A percentile compares a stretch with the other conserved stretches of the same genome.
Conservation (phyloP, 2,329 filamentous ascomycete species). For the Cladosporium velox region DNA sequence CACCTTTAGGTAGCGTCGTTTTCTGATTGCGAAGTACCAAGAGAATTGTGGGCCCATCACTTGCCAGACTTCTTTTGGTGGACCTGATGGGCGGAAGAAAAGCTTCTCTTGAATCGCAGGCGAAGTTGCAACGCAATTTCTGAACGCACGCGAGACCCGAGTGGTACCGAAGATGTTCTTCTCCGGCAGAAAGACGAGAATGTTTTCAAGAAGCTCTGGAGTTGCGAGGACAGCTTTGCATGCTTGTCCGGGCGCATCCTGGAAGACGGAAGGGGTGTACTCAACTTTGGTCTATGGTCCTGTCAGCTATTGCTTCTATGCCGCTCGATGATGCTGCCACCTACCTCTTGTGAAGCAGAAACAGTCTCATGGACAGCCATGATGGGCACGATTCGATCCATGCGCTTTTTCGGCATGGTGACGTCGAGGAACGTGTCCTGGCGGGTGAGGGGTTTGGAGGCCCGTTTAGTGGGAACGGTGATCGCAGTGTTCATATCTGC, state of each 20-base stretch:
- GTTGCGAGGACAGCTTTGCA: conserved; percentile 18
- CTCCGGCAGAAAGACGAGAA: conserved; percentile 9
- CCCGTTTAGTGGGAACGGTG: not conserved
- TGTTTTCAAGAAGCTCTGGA: conserved; percentile 16
- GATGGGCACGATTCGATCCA: not conserved
- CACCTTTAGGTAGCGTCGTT: not conserved
- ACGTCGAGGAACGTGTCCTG: not conserved
- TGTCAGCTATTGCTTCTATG: not conserved
- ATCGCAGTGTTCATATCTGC: not conserved
- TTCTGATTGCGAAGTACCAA: not conserved
- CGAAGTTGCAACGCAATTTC: not conserved
- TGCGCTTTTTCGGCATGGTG: not conserved
- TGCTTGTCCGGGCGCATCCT: not conserved
- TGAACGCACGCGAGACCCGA: not conserved
- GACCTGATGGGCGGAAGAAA: not conserved
- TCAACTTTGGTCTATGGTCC: not conserved
- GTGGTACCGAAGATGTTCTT: not conserved
- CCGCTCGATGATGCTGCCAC: not conserved
- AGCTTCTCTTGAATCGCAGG: conserved; percentile 1
- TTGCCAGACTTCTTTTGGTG: not conserved
- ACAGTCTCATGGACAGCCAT: not conserved
- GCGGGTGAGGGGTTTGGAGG: not conserved
- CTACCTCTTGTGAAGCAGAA: not conserved
- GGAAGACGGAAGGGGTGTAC: not conserved
- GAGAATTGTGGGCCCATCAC: not conserved